Base-by-base conservation (phyloP, 495 filamentous ascomycete genomes). In the Margaritispora aquatica region DNA sequence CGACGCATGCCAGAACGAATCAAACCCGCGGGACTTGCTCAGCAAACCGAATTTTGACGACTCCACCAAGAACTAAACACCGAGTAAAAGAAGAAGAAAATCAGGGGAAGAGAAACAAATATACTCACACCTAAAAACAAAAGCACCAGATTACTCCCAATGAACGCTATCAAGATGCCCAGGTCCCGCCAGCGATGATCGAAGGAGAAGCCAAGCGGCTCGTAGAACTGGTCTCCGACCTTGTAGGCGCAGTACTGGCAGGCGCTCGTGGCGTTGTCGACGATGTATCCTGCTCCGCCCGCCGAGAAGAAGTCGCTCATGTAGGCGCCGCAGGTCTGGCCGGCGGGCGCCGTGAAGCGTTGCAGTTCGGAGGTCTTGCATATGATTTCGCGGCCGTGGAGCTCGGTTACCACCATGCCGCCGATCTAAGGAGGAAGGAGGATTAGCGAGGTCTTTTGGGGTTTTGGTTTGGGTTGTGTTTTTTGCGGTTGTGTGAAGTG, bases 211-310 rank as follows among this genome's bases (percentile, higher is more conserved):
- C 77, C 77, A 15, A 94, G 75, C 0, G 80, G 74, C 46, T 74
- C 64, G 55, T 88, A 94, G 63, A 92, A 94, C 69, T 94, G 76
- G 61, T 94, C 86, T 38, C 90, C 89, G 24, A 88, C 74, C 47
- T 78, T 84, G 68, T 81, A 92, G 20, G 88, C 88, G 65, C 90
- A 95, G 67, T 92, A 93, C 59, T 86, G 68, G 69, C 90, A 95
- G 3, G 70, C 70, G 17, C 71, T 79, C 0, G 85, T 88, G 0
- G 75, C 74, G 62, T 87, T 85, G 49, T 76, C 72, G n/a, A 83
- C 76, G 17, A 93, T 65, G 65, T 93, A 93, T 0, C 89, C 89
- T 0, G 82, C 66, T 0, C 85, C 89, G 21, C 81, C 81, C 22
- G 64, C 63, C 3, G 73, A 71, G 61, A 94, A 92, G 68, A 87